Evolutionary conservation across 257 asterid genomes (phyloP).

Genomic region (Gardenia jasminoides): DNA sequence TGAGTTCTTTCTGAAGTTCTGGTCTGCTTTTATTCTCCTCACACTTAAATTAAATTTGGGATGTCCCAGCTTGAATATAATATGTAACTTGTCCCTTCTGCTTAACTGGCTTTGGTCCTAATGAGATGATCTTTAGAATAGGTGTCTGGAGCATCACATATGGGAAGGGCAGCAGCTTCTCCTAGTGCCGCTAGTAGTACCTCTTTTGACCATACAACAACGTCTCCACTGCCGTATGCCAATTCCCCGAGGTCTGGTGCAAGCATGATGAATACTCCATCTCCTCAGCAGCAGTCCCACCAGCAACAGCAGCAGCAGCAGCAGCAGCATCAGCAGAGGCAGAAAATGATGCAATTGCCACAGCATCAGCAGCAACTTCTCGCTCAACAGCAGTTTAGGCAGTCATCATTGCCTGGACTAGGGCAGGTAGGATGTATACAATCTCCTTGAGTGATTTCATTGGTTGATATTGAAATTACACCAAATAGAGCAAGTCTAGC

Average conservation of each 20-base stretch:
- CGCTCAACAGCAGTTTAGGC: conserved; percentile 80
- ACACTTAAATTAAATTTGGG: not conserved
- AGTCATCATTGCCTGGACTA: conserved; percentile 71
- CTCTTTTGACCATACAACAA: conserved; percentile 72
- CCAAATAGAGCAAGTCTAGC: not conserved
- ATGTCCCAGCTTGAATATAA: not conserved
- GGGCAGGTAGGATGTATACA: conserved; percentile 64
- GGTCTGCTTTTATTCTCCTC: not conserved
- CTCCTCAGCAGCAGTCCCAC: conserved; percentile 87
- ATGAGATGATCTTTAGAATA: conserved; percentile 31
- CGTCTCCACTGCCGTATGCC: conserved; percentile 84
- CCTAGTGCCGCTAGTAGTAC: conserved; percentile 64
- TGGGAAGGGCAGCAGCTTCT: conserved; percentile 89
- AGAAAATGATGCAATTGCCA: conserved; percentile 80
- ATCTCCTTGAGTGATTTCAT: conserved; percentile 5
- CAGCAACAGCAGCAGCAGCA: conserved; percentile 60
- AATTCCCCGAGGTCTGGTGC: conserved; percentile 91
- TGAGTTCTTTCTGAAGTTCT: no score
- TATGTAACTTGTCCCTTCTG: not conserved
- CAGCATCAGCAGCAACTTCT: conserved; percentile 80
- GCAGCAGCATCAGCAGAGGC: conserved; percentile 56
- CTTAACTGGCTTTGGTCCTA: conserved; percentile 3
- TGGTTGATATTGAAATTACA: not conserved
- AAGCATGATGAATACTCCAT: conserved; percentile 91
- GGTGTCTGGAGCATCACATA: conserved; percentile 73